A percentile compares a stretch with the other conserved stretches of the same genome.
These are phyloP conservation scores for Massariosphaeria phaeospora DNA, from an alignment of 495 filamentous ascomycete species.

Conservation along the genomic window DNA sequence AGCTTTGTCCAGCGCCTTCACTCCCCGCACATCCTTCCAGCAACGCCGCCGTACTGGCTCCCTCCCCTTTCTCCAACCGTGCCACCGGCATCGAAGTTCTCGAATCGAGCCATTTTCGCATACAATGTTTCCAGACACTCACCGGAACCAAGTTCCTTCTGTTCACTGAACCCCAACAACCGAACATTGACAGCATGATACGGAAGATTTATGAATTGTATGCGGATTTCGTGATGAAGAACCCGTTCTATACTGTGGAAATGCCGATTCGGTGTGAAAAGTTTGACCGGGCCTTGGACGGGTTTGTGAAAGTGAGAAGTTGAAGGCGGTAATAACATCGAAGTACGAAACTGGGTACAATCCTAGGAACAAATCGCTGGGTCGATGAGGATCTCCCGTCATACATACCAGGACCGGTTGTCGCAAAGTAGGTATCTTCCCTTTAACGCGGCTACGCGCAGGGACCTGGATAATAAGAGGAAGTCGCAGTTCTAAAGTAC, in stretches of 20 bases:
- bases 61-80: conserved; percentile 50
- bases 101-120: conserved; percentile 82
- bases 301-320: conserved; percentile 55
- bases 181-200: conserved; percentile 77
- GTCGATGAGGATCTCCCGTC: no score
- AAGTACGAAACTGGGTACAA: no score
- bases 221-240: conserved; percentile 98
- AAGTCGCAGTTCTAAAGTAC: no score
- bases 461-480: no score
- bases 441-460: no score
- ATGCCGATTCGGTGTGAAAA: conserved; percentile 95
- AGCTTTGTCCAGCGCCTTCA: conserved; percentile 37
- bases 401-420: no score
- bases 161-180: conserved; percentile 88
- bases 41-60: conserved; percentile 28
- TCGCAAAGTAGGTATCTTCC: no score
- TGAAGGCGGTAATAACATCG: not conserved
- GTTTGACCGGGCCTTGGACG: conserved; percentile 79
- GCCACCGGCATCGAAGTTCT: conserved; percentile 78
- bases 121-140: conserved; percentile 91
- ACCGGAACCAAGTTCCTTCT: conserved; percentile 94
- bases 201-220: conserved; percentile 89
- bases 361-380: no score
- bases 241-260: conserved; percentile 95
- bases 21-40: conserved; percentile 32